These are phyloP conservation scores for Kwoniella europaea DNA, from an alignment of 768 basidiomycete genomes.

Conservation along the genomic window DNA sequence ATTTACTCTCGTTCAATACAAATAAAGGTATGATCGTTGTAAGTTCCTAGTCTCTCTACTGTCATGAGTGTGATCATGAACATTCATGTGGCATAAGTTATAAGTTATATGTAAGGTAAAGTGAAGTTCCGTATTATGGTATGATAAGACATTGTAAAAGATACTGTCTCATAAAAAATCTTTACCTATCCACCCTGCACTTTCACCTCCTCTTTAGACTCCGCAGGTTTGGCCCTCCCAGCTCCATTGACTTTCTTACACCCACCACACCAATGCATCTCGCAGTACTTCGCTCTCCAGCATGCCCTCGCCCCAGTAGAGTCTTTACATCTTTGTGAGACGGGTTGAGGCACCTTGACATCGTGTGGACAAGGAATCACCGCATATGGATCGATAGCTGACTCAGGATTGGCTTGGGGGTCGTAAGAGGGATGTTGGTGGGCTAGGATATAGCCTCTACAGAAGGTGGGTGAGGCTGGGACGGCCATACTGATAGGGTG, in stretches of 20 bases:
- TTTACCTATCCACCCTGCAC: background rate
- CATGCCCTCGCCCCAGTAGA: conserved; percentile 10
- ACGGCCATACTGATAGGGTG: conserved; percentile 1
- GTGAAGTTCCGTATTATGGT: background rate
- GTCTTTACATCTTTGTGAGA: conserved; percentile 7
- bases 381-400: conserved; percentile 5
- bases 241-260: conserved; percentile 15
- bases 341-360: background rate
- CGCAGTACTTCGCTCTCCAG: conserved; percentile 16
- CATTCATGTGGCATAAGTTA: background rate
- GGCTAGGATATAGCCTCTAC: conserved; percentile 14
- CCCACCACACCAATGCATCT: conserved; percentile 22
- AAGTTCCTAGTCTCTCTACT: no score
- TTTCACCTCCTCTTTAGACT: background rate
- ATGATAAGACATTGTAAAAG: background rate
- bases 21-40: no score
- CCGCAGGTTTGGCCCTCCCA: background rate
- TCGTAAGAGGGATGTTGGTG: conserved; percentile 14
- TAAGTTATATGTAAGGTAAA: background rate
- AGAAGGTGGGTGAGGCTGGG: conserved; percentile 7
- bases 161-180: no score
- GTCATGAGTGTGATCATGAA: background rate
- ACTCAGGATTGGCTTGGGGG: background rate
- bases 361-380: conserved; percentile 12
- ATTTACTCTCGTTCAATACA: no score